Evolutionary conservation across 495 filamentous ascomycete genomes (phyloP).

Genomic region (Filosporella fistucella): DNA sequence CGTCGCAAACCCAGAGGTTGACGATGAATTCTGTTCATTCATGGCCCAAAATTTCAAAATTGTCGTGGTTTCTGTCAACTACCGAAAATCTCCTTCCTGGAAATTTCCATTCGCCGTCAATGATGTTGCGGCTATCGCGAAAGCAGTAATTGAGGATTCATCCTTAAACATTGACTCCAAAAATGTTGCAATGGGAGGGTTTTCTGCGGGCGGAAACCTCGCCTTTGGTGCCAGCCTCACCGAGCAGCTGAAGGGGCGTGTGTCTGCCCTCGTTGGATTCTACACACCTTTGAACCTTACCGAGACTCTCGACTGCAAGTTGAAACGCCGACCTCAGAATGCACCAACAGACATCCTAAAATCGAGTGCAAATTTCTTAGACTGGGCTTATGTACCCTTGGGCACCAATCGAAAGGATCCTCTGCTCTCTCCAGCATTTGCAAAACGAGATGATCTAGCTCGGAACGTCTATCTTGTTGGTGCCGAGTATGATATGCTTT

Average conservation of each 20-base stretch:
- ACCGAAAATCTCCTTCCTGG: conserved; percentile 27
- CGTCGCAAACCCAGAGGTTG: conserved; percentile 22
- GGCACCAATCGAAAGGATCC: conserved; percentile 30
- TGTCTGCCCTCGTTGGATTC: conserved; percentile 26
- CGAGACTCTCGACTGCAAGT: conserved; percentile 24
- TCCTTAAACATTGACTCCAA: conserved; percentile 23
- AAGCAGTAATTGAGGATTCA: conserved; percentile 18
- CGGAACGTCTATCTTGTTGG: conserved; percentile 6
- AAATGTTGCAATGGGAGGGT: conserved; percentile 30
- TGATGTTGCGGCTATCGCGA: conserved; percentile 25
- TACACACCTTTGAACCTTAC: conserved; percentile 30
- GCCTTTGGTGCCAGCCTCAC: conserved; percentile 27
- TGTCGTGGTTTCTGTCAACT: conserved; percentile 31
- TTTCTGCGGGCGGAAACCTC: conserved; percentile 33
- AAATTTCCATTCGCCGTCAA: conserved; percentile 27
- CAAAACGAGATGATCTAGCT: conserved; percentile 26
- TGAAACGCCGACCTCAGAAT: conserved; percentile 21
- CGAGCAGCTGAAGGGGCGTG: conserved; percentile 23
- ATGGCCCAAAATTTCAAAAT: conserved; percentile 28
- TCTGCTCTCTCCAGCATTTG: conserved; percentile 30
- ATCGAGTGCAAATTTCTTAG: conserved; percentile 26
- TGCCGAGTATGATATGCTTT: conserved; percentile 14
- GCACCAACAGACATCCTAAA: conserved; percentile 18
- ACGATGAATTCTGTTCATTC: conserved; percentile 29
- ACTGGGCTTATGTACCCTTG: conserved; percentile 29